phyloP scores from a whole-genome alignment of 2,329 filamentous ascomycete genomes.

The Fusarium tupiense region DNA sequence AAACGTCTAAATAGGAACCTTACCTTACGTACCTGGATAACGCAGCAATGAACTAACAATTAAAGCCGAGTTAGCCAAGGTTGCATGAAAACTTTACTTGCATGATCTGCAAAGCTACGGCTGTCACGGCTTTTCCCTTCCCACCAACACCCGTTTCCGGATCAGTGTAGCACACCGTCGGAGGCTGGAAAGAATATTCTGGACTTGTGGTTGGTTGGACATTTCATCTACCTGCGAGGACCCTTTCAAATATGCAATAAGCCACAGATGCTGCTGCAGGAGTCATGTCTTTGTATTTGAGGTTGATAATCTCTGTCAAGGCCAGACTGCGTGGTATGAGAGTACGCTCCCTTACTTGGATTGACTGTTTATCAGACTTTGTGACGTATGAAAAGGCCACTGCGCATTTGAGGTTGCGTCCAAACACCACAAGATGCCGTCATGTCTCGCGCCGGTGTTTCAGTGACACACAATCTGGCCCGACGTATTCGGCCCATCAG shows the following conservation, averaged over 20 bases:
- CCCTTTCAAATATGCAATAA: neutral
- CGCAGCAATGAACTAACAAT: neutral
- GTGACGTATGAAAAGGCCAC: constrained; percentile 21
- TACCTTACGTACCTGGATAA: neutral
- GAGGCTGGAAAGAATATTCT: constrained; percentile 16
- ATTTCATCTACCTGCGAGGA: constrained; percentile 5
- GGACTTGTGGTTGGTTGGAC: constrained; percentile 28
- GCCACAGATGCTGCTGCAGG: constrained; percentile 1
- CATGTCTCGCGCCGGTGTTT: constrained; percentile 37
- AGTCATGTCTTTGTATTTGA: neutral
- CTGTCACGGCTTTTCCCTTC: constrained; percentile 17
- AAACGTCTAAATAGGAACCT: neutral
- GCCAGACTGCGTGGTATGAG: constrained; percentile 1
- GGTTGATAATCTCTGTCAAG: neutral
- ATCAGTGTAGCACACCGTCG: constrained; percentile 11
- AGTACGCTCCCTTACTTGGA: constrained; percentile 17
- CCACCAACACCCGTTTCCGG: constrained; percentile 16
- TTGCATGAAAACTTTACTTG: neutral
- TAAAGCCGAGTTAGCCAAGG: neutral
- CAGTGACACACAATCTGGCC: constrained; percentile 22
- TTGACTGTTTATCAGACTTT: constrained; percentile 19
- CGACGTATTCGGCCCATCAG: constrained; percentile 7
- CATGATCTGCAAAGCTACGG: constrained; percentile 20
- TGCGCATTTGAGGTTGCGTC: neutral
- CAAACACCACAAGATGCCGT: constrained; percentile 28